These are phyloP conservation scores for Mycena rebaudengoi DNA, from an alignment of 768 basidiomycete species.

Conservation along the genomic window DNA sequence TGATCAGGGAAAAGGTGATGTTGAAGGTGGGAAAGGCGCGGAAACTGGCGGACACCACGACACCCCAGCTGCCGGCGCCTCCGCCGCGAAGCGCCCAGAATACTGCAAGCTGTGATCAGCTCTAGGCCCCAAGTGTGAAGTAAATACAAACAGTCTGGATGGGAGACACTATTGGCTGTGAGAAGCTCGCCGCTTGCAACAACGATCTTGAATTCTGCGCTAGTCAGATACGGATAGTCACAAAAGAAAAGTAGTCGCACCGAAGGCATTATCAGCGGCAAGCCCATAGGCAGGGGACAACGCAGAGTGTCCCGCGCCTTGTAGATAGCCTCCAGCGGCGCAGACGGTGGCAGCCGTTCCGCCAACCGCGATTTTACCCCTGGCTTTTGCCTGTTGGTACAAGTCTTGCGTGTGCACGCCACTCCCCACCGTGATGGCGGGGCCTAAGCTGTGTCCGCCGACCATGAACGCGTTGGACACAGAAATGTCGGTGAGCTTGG, in stretches of 20 bases:
- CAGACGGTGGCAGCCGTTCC: slow-evolving; percentile 33
- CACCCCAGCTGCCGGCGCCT: slow-evolving; percentile 45
- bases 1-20: slow-evolving; percentile 28
- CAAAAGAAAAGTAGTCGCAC: slow-evolving; percentile 10
- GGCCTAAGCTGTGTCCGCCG: too few relatives aligned
- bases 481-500: too few relatives aligned
- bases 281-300: slow-evolving; percentile 33
- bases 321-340: slow-evolving; percentile 38
- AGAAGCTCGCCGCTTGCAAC: slow-evolving; percentile 36
- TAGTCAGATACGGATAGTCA: not conserved
- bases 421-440: slow-evolving; percentile 35
- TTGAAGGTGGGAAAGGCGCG: slow-evolving; percentile 44
- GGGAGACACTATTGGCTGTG: slow-evolving; percentile 30
- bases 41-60: slow-evolving; percentile 45
- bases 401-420: slow-evolving; percentile 30
- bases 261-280: slow-evolving; percentile 34
- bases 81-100: slow-evolving; percentile 39
- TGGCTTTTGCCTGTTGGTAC: slow-evolving; percentile 30
- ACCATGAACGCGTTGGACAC: too few relatives aligned
- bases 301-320: slow-evolving; percentile 39
- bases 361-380: slow-evolving; percentile 35
- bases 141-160: slow-evolving; percentile 30
- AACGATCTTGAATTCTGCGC: slow-evolving; percentile 36
- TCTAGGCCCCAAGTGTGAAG: not conserved
- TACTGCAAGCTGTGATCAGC: slow-evolving; percentile 16